These are phyloP conservation scores for Hirschfeldia incana DNA, from an alignment of 345 rosid species.

Conservation along the genomic window DNA sequence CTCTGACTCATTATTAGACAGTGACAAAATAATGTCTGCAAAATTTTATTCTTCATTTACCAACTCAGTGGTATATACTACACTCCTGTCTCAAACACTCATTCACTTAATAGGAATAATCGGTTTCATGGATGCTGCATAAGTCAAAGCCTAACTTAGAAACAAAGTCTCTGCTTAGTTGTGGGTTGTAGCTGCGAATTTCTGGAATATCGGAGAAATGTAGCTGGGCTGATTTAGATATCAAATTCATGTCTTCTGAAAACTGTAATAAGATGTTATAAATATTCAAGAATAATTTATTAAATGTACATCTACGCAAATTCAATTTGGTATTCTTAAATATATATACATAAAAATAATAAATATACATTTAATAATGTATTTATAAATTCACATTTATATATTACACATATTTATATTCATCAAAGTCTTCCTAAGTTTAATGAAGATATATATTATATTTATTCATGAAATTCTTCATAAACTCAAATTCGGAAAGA, in stretches of 20 bases:
- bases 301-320: too few relatives aligned
- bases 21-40: constrained; percentile 14
- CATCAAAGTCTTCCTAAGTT: too few relatives aligned
- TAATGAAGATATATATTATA: too few relatives aligned
- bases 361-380: too few relatives aligned
- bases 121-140: background rate
- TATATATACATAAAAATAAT: too few relatives aligned
- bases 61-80: background rate
- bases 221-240: background rate
- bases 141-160: background rate
- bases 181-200: background rate
- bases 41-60: constrained; percentile 12
- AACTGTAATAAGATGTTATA: background rate
- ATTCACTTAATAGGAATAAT: background rate
- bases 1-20: constrained; percentile 32
- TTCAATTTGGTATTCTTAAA: too few relatives aligned
- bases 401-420: too few relatives aligned
- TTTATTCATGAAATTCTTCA: too few relatives aligned
- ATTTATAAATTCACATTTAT: too few relatives aligned
- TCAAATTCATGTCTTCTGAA: too few relatives aligned
- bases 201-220: background rate
- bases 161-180: background rate
- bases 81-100: background rate
- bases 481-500: too few relatives aligned
- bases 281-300: too few relatives aligned